phyloP scores from a whole-genome alignment of 73 alveolate genomes.

The Breviolum minutum region DNA sequence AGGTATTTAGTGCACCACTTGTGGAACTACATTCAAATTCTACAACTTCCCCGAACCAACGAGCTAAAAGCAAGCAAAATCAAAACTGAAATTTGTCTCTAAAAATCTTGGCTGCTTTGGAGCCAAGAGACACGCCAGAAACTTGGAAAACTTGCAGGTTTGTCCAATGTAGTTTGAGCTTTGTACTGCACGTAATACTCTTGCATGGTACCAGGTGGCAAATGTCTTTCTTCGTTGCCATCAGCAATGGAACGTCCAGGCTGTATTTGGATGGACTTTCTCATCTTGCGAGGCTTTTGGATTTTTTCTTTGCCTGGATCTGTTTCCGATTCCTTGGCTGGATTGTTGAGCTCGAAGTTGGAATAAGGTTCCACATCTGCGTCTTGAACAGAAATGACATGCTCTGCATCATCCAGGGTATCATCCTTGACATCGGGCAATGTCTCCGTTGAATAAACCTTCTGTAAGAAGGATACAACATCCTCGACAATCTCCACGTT shows the following conservation, averaged over 20 bases:
- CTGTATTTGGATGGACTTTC: neutral
- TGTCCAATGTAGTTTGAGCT: neutral
- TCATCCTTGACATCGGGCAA: constrained; percentile 15
- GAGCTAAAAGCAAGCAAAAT: neutral
- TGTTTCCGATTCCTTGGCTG: neutral
- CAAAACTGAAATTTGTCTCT: neutral
- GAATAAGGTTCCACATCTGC: neutral
- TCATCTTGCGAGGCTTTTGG: neutral
- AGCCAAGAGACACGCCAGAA: constrained; percentile 26
- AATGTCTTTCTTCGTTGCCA: neutral
- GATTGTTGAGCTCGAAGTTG: neutral
- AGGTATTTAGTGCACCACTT: neutral
- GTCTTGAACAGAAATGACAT: neutral
- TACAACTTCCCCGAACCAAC: neutral
- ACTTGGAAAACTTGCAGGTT: neutral
- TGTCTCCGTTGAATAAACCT: neutral
- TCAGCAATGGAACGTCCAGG: neutral
- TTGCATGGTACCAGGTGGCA: constrained; percentile 34
- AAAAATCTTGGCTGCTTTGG: neutral
- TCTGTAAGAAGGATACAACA: neutral
- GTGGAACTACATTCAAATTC: neutral
- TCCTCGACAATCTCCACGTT: neutral
- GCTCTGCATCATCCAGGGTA: neutral
- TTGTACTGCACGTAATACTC: constrained; percentile 11
- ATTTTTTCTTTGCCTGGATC: neutral